These are phyloP conservation scores for Esteya vermicola DNA, from an alignment of 2,329 filamentous ascomycete species.

Conservation along the genomic window DNA sequence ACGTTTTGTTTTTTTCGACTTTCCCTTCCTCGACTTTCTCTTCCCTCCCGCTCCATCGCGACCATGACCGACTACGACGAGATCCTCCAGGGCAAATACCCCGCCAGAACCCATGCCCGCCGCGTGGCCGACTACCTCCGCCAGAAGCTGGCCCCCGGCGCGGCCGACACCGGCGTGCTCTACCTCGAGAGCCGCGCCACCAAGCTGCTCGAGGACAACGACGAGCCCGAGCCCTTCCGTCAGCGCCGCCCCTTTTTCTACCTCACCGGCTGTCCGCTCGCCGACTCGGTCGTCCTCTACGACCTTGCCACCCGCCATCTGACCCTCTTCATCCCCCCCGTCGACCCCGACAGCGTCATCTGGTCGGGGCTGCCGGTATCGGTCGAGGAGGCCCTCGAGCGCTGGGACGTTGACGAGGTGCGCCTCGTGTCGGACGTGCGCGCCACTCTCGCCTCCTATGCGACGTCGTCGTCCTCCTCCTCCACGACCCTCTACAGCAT, in stretches of 20 bases:
- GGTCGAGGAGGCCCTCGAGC: conserved; percentile 55
- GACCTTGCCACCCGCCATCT: conserved; percentile 59
- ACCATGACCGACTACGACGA: conserved; percentile 17
- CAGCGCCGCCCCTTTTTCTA: conserved; percentile 94
- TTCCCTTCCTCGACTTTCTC: not conserved
- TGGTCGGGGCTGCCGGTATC: conserved; percentile 84
- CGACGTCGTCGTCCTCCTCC: conserved; percentile 9
- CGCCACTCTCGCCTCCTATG: conserved; percentile 44
- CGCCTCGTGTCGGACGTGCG: conserved; percentile 62
- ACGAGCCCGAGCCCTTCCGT: conserved; percentile 67
- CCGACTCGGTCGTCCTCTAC: conserved; percentile 72
- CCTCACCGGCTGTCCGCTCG: conserved; percentile 66
- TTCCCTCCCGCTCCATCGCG: not conserved
- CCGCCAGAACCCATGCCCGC: conserved; percentile 74
- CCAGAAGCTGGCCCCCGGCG: conserved; percentile 42
- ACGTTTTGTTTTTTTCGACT: too few relatives aligned
- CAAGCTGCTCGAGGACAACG: conserved; percentile 76
- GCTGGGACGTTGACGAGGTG: conserved; percentile 74
- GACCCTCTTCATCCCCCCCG: conserved; percentile 81
- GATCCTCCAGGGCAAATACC: conserved; percentile 51
- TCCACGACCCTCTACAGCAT: conserved; percentile 50
- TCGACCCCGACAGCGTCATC: conserved; percentile 78
- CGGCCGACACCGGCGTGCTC: conserved; percentile 48
- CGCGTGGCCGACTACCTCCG: conserved; percentile 71
- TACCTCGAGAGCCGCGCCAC: conserved; percentile 81